Evolutionary conservation across 192 early-diverging fungal genomes (phyloP).

Genomic region (Entomortierella beljakovae): DNA sequence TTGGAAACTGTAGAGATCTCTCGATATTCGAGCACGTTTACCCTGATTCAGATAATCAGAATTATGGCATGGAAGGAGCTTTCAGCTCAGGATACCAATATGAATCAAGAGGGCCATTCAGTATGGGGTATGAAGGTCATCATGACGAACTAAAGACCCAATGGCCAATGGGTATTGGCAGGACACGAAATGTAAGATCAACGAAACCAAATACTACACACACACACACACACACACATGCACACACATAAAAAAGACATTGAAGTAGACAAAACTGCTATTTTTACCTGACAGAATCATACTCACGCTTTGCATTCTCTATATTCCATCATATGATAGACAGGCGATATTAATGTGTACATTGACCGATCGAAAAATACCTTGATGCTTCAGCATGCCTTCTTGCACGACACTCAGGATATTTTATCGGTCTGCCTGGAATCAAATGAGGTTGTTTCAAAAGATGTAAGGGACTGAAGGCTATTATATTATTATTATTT

Average conservation of each 20-base stretch:
- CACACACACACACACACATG: too few species aligned
- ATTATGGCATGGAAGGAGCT: background rate
- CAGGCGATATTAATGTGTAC: constrained; percentile 36
- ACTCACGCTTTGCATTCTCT: background rate
- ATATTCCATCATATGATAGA: constrained; percentile 6
- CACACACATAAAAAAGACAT: background rate
- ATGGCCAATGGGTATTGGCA: constrained; percentile 6
- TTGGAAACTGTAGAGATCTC: constrained; percentile 36
- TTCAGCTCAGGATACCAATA: background rate
- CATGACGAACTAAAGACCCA: too few species aligned
- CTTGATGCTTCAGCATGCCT: constrained; percentile 36
- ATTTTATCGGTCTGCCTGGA: constrained; percentile 35
- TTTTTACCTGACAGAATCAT: background rate
- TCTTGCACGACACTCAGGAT: constrained; percentile 26
- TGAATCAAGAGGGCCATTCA: background rate
- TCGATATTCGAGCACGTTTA: constrained; percentile 23
- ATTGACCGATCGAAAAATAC: constrained; percentile 26
- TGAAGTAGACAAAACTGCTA: background rate
- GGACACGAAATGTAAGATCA: constrained; percentile 8
- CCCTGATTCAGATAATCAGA: background rate
- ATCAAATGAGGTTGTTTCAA: constrained; percentile 9
- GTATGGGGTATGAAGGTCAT: too few species aligned
- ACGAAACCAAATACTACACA: too few species aligned
- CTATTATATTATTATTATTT: too few species aligned
- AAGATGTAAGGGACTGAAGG: constrained; percentile 21